These are phyloP conservation scores for Trebouxia sp. DNA, from an alignment of 139 green algal genomes.

Conservation along the genomic window DNA sequence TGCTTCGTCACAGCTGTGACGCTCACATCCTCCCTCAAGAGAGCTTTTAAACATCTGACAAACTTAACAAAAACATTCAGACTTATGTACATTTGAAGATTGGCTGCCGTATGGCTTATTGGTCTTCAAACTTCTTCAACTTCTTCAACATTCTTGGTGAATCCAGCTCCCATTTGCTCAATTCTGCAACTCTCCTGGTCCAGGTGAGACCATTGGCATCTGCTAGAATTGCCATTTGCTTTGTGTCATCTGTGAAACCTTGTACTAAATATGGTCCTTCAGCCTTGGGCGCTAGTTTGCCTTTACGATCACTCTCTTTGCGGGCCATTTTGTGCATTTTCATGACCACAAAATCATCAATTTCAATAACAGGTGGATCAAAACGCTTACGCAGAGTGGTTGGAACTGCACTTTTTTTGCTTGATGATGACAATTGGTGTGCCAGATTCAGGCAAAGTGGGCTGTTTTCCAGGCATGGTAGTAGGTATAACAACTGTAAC, in stretches of 20 bases:
- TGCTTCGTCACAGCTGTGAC: too few species aligned
- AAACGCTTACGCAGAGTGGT: neutral
- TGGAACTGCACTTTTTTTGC: neutral
- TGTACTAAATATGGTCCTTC: neutral
- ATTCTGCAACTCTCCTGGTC: neutral
- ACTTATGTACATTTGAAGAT: too few species aligned
- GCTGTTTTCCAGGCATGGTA: too few species aligned
- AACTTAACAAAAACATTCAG: too few species aligned
- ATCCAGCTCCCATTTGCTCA: neutral
- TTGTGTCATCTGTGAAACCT: neutral
- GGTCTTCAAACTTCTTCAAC: too few species aligned
- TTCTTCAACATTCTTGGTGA: too few species aligned
- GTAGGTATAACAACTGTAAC: neutral
- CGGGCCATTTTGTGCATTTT: neutral
- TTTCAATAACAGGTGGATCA: neutral
- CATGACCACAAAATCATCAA: neutral
- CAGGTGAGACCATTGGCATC: neutral
- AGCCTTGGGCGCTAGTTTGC: neutral
- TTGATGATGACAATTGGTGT: neutral
- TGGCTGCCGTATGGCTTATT: too few species aligned
- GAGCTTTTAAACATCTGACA: too few species aligned
- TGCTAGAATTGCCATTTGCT: neutral
- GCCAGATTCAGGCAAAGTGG: neutral
- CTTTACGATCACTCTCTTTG: neutral
- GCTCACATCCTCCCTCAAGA: too few species aligned